These are phyloP conservation scores for Stramenopiles sp. DNA, from an alignment of 352 stramenopile species.

Conservation along the genomic window DNA sequence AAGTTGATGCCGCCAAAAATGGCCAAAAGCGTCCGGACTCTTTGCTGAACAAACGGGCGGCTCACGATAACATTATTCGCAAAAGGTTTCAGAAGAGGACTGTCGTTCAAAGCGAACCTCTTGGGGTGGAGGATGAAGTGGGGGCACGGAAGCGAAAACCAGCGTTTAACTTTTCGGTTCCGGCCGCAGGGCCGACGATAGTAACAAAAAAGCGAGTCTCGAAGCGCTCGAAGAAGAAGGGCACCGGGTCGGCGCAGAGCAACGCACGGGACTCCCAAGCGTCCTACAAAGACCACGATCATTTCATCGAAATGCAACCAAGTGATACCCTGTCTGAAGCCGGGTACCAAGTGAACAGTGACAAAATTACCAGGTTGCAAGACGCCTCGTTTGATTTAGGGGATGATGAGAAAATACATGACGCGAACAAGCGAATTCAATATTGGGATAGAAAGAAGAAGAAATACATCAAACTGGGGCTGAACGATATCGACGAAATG, in stretches of 20 bases:
- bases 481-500: neutral
- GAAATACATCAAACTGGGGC: neutral
- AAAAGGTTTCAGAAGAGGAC: neutral
- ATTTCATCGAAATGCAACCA: neutral
- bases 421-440: neutral
- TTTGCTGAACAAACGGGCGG: neutral
- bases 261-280: neutral
- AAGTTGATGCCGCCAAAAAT: conserved; percentile 5
- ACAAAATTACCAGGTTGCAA: neutral
- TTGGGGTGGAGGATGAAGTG: neutral
- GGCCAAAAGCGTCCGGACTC: neutral
- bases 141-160: neutral
- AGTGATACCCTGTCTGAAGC: neutral
- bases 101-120: neutral
- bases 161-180: neutral
- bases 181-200: neutral
- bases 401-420: neutral
- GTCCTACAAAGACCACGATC: neutral
- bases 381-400: neutral
- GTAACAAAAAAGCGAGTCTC: neutral
- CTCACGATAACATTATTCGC: neutral
- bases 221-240: neutral
- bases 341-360: neutral
- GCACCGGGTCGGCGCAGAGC: neutral
- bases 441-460: conserved; percentile 1